phyloP scores from a whole-genome alignment of 345 rosid genomes.

The Psidium friedrichsthalianum region DNA sequence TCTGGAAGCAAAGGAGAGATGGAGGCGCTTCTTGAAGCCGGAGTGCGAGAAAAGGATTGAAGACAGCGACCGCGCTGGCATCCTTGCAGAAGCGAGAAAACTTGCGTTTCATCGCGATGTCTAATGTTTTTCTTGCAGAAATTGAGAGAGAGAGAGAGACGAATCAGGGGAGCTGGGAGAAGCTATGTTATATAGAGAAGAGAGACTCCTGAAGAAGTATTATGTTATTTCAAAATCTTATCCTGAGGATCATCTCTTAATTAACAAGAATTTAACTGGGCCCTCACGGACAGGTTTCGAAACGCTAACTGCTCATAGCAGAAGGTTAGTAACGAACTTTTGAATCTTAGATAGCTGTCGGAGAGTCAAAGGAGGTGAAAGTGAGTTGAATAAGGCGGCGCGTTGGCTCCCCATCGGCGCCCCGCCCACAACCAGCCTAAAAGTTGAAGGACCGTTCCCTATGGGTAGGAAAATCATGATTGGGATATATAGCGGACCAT shows the following conservation, averaged over 20 bases:
- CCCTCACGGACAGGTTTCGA: not conserved
- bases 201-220: not conserved
- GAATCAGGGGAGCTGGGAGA: too few species aligned
- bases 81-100: not conserved
- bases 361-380: too few species aligned
- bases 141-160: not conserved
- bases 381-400: too few species aligned
- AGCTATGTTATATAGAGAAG: not conserved
- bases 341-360: too few species aligned
- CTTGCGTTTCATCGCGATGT: not conserved
- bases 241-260: not conserved
- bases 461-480: too few species aligned
- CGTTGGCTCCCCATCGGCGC: too few species aligned
- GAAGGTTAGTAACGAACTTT: not conserved
- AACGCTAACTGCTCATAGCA: not conserved
- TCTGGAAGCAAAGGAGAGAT: not conserved
- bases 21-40: not conserved
- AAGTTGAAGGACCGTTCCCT: too few species aligned
- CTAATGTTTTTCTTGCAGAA: not conserved
- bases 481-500: too few species aligned
- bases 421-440: too few species aligned
- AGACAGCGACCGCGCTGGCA: not conserved
- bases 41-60: not conserved
- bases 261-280: not conserved
- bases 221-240: not conserved